These are phyloP conservation scores for Trichosporon asahii DNA, from an alignment of 1,284 basidiomycete species.

Conservation along the genomic window DNA sequence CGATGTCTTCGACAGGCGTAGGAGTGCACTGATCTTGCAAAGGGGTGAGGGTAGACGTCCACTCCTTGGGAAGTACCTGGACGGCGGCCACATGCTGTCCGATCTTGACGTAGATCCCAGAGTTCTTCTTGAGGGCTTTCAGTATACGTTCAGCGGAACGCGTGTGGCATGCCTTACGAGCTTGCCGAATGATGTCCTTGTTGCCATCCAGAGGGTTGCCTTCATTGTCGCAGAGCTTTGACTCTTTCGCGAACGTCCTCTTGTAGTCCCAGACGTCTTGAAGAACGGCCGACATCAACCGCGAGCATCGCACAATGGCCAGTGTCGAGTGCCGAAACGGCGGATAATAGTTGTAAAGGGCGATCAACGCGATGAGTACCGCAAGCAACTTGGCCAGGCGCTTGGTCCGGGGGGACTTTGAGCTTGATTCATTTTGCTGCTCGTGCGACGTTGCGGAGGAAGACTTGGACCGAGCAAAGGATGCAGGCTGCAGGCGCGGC, in stretches of 20 bases:
- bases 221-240: constrained; percentile 26
- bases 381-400: constrained; percentile 17
- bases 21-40: constrained; percentile 68
- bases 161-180: constrained; percentile 72
- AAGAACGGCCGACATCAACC: constrained; percentile 54
- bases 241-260: constrained; percentile 60
- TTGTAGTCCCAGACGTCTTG: constrained; percentile 77
- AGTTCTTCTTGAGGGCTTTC: constrained; percentile 77
- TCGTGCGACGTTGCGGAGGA: neutral
- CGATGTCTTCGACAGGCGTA: constrained; percentile 43
- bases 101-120: constrained; percentile 56
- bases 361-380: constrained; percentile 34
- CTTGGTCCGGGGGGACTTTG: neutral
- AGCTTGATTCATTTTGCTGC: neutral
- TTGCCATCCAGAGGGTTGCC: constrained; percentile 54
- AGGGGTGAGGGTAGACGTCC: constrained; percentile 62
- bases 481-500: neutral
- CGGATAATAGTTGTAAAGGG: constrained; percentile 51
- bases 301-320: constrained; percentile 65
- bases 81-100: constrained; percentile 77
- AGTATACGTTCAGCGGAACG: constrained; percentile 74
- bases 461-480: neutral
- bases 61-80: constrained; percentile 72
- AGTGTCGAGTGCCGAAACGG: constrained; percentile 53
- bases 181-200: constrained; percentile 53